Evolutionary conservation across 805 yeast genomes (phyloP).

Genomic region (Candida xyloterini): DNA sequence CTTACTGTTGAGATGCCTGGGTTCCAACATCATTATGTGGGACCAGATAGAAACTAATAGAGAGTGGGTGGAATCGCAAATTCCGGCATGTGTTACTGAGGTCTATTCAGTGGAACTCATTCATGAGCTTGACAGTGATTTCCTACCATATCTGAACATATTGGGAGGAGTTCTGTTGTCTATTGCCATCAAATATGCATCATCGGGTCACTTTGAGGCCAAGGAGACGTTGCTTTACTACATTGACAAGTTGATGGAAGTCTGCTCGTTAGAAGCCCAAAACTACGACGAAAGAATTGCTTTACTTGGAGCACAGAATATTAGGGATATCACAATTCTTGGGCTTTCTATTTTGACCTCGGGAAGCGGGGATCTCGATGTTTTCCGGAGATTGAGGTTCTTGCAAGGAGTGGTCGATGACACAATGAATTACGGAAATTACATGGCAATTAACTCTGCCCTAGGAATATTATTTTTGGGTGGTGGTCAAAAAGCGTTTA

Average conservation of each 20-base stretch:
- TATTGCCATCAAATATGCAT: slow-evolving; percentile 73
- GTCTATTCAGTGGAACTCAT: slow-evolving; percentile 30
- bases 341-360: slow-evolving; percentile 77
- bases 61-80: slow-evolving; percentile 55
- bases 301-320: slow-evolving; percentile 47
- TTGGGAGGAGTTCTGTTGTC: slow-evolving; percentile 75
- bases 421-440: slow-evolving; percentile 57
- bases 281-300: slow-evolving; percentile 61
- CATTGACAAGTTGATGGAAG: slow-evolving; percentile 48
- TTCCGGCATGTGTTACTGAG: slow-evolving; percentile 46
- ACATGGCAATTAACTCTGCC: slow-evolving; percentile 74
- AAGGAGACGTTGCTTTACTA: slow-evolving; percentile 53
- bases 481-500: slow-evolving; percentile 86
- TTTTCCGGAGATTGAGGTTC: slow-evolving; percentile 67
- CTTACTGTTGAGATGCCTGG: slow-evolving; percentile 60
- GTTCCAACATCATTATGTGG: slow-evolving; percentile 72
- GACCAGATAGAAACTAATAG: slow-evolving; percentile 45
- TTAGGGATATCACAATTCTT: slow-evolving; percentile 59
- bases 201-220: slow-evolving; percentile 54
- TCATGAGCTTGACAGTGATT: slow-evolving; percentile 51
- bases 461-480: slow-evolving; percentile 87
- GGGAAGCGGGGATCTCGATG: slow-evolving; percentile 84
- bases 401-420: slow-evolving; percentile 55
- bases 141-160: slow-evolving; percentile 58
- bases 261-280: slow-evolving; percentile 40